Evolutionary conservation across 257 asterid species (phyloP).

Genomic region (Henckelia pumila): DNA sequence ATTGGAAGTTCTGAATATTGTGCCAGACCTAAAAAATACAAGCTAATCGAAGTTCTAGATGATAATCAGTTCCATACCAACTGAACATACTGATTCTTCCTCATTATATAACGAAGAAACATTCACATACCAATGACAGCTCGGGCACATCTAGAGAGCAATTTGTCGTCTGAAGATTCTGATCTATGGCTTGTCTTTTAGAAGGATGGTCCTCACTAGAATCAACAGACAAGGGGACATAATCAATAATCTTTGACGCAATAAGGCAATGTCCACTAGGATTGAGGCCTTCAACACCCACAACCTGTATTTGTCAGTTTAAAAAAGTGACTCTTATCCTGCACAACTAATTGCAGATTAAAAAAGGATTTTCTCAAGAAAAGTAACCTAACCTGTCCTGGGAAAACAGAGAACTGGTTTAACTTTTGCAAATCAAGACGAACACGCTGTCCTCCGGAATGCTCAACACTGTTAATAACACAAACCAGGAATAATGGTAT

Average conservation of each 20-base stretch:
- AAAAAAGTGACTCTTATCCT: constrained; percentile 27
- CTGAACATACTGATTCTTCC: constrained; percentile 4
- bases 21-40: constrained; percentile 13
- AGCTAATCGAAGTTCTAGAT: neutral
- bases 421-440: constrained; percentile 89
- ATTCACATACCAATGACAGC: constrained; percentile 71
- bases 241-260: constrained; percentile 76
- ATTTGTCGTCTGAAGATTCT: constrained; percentile 37
- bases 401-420: constrained; percentile 81
- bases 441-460: constrained; percentile 97
- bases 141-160: constrained; percentile 40
- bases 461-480: constrained; percentile 66
- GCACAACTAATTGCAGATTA: constrained; percentile 24
- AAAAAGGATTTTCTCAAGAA: constrained; percentile 20
- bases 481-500: constrained; percentile 16
- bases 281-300: constrained; percentile 90
- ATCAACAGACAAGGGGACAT: constrained; percentile 50
- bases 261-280: constrained; percentile 97
- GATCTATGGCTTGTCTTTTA: constrained; percentile 66
- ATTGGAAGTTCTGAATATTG: constrained; percentile 1
- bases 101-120: constrained; percentile 18
- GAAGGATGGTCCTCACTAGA: constrained; percentile 48
- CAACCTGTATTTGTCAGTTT: constrained; percentile 50
- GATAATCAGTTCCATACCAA: constrained; percentile 3
- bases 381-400: constrained; percentile 73